Evolutionary conservation across 768 basidiomycete genomes (phyloP).

Genomic region (Auricularia cornea): DNA sequence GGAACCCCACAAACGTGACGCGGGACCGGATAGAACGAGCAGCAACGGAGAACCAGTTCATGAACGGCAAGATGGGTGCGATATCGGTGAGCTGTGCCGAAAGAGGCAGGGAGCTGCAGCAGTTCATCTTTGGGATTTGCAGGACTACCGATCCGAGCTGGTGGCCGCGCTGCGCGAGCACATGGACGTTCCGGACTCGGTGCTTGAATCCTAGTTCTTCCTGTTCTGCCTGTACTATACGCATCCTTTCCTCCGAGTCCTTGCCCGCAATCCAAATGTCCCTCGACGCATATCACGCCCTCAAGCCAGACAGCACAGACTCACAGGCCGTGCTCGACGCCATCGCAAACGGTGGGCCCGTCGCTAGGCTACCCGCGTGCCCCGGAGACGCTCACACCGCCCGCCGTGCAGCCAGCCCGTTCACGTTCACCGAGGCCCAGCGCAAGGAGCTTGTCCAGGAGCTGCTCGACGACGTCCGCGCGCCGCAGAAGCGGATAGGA

Average conservation of each 20-base stretch:
- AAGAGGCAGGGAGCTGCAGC: neutral
- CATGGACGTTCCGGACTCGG: neutral
- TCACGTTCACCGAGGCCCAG: constrained; percentile 37
- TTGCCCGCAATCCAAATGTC: neutral
- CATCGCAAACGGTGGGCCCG: constrained; percentile 40
- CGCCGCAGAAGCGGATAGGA: constrained; percentile 29
- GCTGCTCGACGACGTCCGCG: constrained; percentile 53
- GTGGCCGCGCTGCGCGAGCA: neutral
- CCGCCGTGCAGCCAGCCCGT: constrained; percentile 34
- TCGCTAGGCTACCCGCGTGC: neutral
- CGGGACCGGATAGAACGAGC: constrained; percentile 73
- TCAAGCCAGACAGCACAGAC: constrained; percentile 37
- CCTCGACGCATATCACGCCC: constrained; percentile 16
- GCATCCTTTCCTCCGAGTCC: neutral
- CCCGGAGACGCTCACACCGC: neutral
- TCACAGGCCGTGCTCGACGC: constrained; percentile 41
- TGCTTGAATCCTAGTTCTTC: neutral
- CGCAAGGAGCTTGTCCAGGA: constrained; percentile 49
- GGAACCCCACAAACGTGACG: constrained; percentile 77
- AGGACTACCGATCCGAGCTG: neutral
- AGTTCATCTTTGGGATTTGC: neutral
- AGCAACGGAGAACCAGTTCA: constrained; percentile 84
- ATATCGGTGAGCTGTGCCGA: constrained; percentile 43
- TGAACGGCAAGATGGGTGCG: constrained; percentile 81
- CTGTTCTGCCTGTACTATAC: neutral